Evolutionary conservation across 148 eudicot species (phyloP).

Genomic region (Vaccinium corymbosum): DNA sequence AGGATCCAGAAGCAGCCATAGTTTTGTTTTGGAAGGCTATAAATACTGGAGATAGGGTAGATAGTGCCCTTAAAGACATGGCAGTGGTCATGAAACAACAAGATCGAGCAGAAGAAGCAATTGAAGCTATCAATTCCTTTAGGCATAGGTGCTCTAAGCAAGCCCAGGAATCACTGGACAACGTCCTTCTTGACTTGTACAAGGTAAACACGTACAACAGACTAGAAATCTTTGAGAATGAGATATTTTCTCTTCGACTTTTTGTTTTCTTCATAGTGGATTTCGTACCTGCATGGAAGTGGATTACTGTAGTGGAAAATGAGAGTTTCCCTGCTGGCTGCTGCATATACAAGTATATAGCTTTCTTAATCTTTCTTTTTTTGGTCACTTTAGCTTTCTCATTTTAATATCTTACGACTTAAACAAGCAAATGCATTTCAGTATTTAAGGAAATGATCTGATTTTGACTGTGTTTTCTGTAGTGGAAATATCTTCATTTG

Average conservation of each 20-base stretch:
- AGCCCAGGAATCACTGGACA: constrained; percentile 61
- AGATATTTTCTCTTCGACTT: neutral
- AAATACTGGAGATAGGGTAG: constrained; percentile 57
- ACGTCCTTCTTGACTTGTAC: constrained; percentile 49
- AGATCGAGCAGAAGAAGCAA: constrained; percentile 53
- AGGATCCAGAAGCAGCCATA: constrained; percentile 51
- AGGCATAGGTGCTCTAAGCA: constrained; percentile 43
- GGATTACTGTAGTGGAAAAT: neutral
- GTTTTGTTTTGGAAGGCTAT: constrained; percentile 51
- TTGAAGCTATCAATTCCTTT: constrained; percentile 49
- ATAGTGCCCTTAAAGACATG: constrained; percentile 69
- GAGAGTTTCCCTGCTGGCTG: neutral
- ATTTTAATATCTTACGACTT: too few species aligned
- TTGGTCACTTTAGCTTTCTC: neutral
- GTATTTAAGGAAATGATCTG: neutral
- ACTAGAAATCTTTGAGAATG: neutral
- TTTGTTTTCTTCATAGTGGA: neutral
- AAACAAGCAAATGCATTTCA: neutral
- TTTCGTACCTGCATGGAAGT: neutral
- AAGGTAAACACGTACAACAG: constrained; percentile 28
- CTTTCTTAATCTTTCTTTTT: too few species aligned
- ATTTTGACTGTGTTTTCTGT: neutral
- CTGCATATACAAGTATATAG: neutral
- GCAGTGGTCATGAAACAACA: constrained; percentile 59
- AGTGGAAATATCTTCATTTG: neutral